phyloP scores from a whole-genome alignment of 257 asterid species.

The Solanum microdontum region DNA sequence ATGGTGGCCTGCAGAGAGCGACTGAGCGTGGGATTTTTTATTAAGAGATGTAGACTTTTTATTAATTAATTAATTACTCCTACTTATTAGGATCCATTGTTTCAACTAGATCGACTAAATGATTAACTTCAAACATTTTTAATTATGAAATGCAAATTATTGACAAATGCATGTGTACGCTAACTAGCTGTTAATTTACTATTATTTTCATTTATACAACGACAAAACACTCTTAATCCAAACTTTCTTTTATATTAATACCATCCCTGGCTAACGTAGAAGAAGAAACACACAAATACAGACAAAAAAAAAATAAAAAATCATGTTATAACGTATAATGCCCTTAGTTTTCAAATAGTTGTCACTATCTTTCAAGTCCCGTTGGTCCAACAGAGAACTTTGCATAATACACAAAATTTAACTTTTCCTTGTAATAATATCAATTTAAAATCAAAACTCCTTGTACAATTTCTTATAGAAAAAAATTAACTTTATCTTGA shows the following conservation, averaged over 20 bases:
- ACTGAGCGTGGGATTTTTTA: background rate
- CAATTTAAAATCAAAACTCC: background rate
- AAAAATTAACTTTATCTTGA: background rate
- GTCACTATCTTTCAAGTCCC: background rate
- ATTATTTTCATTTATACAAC: background rate
- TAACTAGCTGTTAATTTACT: background rate
- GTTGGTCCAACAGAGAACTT: background rate
- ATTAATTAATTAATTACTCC: background rate
- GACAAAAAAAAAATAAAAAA: background rate
- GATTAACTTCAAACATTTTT: background rate
- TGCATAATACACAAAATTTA: background rate
- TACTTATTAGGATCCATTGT: background rate
- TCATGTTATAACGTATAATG: background rate
- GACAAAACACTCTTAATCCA: background rate
- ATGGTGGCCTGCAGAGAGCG: background rate
- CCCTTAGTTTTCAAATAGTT: background rate
- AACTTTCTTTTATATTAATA: background rate
- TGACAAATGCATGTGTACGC: background rate
- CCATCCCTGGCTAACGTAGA: background rate
- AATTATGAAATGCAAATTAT: background rate
- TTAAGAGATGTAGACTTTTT: background rate
- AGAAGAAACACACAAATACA: background rate
- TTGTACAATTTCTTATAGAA: background rate
- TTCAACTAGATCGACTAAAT: background rate
- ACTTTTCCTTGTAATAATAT: background rate